phyloP scores from a whole-genome alignment of 2,329 filamentous ascomycete genomes.

The Penicillium sp. region DNA sequence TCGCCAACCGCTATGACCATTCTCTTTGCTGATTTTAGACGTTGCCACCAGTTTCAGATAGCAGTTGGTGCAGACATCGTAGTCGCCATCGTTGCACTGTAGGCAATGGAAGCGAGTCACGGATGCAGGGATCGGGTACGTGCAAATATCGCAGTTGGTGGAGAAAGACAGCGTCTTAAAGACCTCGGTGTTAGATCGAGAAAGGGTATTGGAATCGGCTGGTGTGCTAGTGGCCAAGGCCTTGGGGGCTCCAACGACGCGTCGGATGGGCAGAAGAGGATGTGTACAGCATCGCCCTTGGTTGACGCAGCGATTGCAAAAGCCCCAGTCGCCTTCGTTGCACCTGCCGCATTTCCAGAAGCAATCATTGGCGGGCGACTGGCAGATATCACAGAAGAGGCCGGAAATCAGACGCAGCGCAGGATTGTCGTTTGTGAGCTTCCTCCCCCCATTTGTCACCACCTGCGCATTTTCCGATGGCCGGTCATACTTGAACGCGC shows the following conservation, averaged over 20 bases:
- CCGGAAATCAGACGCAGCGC: slow-evolving; percentile 65
- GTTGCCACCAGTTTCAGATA: slow-evolving; percentile 62
- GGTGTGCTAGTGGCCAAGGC: slow-evolving; percentile 10
- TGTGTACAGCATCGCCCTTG: slow-evolving; percentile 77
- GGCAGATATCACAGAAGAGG: slow-evolving; percentile 76
- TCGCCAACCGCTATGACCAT: slow-evolving; percentile 76
- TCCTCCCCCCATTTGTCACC: slow-evolving; percentile 38
- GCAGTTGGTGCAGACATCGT: slow-evolving; percentile 76
- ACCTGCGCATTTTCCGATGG: slow-evolving; percentile 24
- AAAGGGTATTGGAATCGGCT: slow-evolving; percentile 19
- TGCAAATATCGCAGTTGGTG: slow-evolving; percentile 74
- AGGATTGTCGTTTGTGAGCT: slow-evolving; percentile 62
- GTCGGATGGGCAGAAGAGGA: slow-evolving; percentile 67
- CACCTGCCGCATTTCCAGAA: slow-evolving; percentile 86
- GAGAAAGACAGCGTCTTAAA: slow-evolving; percentile 67
- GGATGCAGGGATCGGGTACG: slow-evolving; percentile 62
- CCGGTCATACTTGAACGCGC: slow-evolving; percentile 29
- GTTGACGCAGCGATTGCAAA: slow-evolving; percentile 82
- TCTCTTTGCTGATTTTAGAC: slow-evolving; percentile 63
- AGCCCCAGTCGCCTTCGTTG: slow-evolving; percentile 92
- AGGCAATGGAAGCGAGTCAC: slow-evolving; percentile 74
- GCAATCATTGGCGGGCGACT: slow-evolving; percentile 68
- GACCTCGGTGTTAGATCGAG: slow-evolving; percentile 39
- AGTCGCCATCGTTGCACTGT: slow-evolving; percentile 71
- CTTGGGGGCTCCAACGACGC: slow-evolving; percentile 38